These are phyloP conservation scores for Cymodocea nodosa DNA, from an alignment of 116 monocot species.

Conservation along the genomic window DNA sequence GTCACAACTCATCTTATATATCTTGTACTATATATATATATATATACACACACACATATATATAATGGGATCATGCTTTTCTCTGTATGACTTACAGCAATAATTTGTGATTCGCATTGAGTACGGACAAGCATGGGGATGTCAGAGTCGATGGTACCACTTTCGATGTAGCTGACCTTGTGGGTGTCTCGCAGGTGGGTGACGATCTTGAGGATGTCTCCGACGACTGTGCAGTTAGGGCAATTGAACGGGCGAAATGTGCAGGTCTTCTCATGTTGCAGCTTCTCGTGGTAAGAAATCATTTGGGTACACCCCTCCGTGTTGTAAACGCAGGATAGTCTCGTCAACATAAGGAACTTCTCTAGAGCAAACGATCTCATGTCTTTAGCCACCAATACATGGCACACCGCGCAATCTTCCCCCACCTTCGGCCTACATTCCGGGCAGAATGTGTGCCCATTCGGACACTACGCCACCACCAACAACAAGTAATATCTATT, in stretches of 20 bases:
- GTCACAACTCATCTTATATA: too few species aligned
- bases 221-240: neutral
- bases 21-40: too few species aligned
- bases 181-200: neutral
- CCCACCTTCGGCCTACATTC: neutral
- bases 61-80: too few species aligned
- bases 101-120: neutral
- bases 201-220: neutral
- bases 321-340: neutral
- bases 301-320: neutral
- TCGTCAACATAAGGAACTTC: neutral
- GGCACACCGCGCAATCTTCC: neutral
- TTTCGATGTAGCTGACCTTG: neutral
- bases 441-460: neutral
- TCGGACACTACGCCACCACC: neutral
- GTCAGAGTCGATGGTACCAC: neutral
- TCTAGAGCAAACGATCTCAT: neutral
- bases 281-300: neutral
- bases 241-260: neutral
- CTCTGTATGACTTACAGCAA: neutral
- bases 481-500: neutral
- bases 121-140: neutral
- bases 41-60: too few species aligned
- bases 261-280: neutral
- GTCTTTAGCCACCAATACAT: neutral